A percentile compares a stretch with the other conserved stretches of the same genome.
Conservation (phyloP, 2,329 filamentous ascomycete species). For the Mollisia scopiformis region DNA sequence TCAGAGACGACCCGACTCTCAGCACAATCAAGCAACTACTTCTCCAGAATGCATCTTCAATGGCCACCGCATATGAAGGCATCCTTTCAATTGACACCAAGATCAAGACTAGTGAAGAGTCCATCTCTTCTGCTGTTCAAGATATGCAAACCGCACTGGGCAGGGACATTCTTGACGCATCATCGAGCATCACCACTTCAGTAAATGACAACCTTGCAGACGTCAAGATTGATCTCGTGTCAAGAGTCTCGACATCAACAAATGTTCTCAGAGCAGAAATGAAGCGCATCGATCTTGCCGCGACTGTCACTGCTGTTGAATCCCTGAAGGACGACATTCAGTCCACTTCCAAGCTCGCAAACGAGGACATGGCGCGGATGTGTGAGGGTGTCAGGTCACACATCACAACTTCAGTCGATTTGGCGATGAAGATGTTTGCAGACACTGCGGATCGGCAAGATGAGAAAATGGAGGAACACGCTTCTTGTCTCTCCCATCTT, state of each 20-base stretch:
- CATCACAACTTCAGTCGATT: conserved; percentile 1
- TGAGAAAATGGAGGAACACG: background rate
- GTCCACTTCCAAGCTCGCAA: conserved; percentile 3
- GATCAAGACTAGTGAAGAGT: conserved; percentile 17
- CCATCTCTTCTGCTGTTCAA: conserved; percentile 8
- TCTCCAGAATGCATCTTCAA: conserved; percentile 7
- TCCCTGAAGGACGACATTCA: conserved; percentile 16
- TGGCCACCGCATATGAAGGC: conserved; percentile 14
- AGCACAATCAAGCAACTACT: conserved; percentile 2
- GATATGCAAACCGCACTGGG: conserved; percentile 12
- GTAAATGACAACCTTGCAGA: conserved; percentile 11
- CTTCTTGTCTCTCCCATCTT: background rate
- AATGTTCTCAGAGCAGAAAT: conserved; percentile 15
- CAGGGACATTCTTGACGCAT: conserved; percentile 11
- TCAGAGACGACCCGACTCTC: conserved; percentile 8
- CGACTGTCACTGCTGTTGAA: conserved; percentile 13
- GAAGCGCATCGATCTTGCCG: conserved; percentile 15
- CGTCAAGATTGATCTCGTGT: conserved; percentile 16
- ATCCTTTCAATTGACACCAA: conserved; percentile 15
- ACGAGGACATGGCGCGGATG: background rate
- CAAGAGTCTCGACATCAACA: conserved; percentile 12
- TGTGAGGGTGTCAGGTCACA: conserved; percentile 11
- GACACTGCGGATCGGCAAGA: background rate
- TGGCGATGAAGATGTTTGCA: background rate
- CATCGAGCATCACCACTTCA: conserved; percentile 8